A percentile compares a stretch with the other conserved stretches of the same genome.
These are phyloP conservation scores for Dissophora globulifera DNA, from an alignment of 192 early-diverging fungal species.

Conservation along the genomic window DNA sequence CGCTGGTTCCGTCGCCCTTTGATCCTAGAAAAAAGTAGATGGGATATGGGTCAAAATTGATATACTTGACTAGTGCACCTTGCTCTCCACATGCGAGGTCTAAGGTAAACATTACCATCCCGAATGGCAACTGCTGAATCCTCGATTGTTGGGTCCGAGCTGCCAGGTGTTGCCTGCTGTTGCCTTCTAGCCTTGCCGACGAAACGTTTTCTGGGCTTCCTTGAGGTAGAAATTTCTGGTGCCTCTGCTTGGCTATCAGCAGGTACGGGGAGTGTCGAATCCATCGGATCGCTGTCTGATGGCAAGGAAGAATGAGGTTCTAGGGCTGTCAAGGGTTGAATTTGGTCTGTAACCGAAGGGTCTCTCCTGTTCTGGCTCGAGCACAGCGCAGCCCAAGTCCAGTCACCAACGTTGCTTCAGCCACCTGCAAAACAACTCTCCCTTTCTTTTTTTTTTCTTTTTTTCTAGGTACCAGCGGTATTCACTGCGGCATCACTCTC, in stretches of 20 bases:
- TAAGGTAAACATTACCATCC: slow-evolving; percentile 33
- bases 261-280: not conserved
- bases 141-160: slow-evolving; percentile 55
- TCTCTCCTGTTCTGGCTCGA: too few species aligned
- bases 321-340: too few species aligned
- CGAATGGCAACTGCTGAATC: slow-evolving; percentile 62
- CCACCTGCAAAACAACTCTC: slow-evolving; percentile 27
- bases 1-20: slow-evolving; percentile 21
- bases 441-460: slow-evolving; percentile 33
- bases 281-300: slow-evolving; percentile 2
- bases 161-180: slow-evolving; percentile 8
- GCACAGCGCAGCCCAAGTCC: too few species aligned
- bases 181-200: slow-evolving; percentile 58
- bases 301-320: not conserved
- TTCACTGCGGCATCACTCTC: not conserved
- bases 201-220: slow-evolving; percentile 62
- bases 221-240: slow-evolving; percentile 41
- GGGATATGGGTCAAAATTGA: too few species aligned
- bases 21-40: slow-evolving; percentile 1
- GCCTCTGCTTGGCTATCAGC: not conserved
- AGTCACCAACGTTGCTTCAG: slow-evolving; percentile 10
- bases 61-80: too few species aligned
- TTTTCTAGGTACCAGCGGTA: not conserved
- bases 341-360: too few species aligned
- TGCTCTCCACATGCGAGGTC: too few species aligned